Conservation (phyloP, 768 basidiomycete species). For the Mrakia frigida region DNA sequence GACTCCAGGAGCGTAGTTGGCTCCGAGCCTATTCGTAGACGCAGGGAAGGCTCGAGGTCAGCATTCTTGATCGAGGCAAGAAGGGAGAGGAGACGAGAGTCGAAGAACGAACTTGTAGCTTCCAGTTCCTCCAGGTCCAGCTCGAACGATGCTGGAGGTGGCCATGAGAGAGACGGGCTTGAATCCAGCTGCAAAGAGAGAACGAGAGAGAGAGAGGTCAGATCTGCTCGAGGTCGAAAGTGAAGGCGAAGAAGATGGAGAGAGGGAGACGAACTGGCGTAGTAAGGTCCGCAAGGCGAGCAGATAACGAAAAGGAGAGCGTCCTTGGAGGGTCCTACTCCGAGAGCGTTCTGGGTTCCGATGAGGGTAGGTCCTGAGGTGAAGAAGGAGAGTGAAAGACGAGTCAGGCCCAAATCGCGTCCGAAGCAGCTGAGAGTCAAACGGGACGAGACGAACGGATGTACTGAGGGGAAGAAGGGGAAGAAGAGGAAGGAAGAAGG, state of each 20-base stretch:
- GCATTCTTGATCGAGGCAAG: no score
- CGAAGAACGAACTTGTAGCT: constrained; percentile 56
- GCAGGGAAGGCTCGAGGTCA: no score
- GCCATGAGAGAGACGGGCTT: constrained; percentile 86
- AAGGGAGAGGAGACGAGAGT: constrained; percentile 44
- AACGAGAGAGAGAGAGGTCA: no score
- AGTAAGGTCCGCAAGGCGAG: constrained; percentile 40
- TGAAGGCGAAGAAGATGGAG: neutral
- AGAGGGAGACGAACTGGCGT: constrained; percentile 22
- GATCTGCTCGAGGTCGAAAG: neutral
- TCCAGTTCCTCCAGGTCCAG: constrained; percentile 85
- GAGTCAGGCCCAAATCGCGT: no score
- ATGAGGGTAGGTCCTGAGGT: constrained; percentile 50
- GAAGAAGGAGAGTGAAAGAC: no score
- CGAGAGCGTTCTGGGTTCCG: constrained; percentile 60
- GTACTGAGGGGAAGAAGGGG: no score
- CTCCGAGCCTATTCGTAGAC: constrained; percentile 28
- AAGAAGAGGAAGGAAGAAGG: no score
- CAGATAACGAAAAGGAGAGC: constrained; percentile 82
- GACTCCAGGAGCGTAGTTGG: constrained; percentile 74
- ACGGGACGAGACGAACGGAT: no score
- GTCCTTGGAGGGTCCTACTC: constrained; percentile 67
- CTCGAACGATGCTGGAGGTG: constrained; percentile 75
- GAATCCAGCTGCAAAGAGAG: constrained; percentile 60
- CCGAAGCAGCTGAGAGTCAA: no score